phyloP scores from a whole-genome alignment of 2,329 filamentous ascomycete genomes.

The Thermoascus crustaceus region DNA sequence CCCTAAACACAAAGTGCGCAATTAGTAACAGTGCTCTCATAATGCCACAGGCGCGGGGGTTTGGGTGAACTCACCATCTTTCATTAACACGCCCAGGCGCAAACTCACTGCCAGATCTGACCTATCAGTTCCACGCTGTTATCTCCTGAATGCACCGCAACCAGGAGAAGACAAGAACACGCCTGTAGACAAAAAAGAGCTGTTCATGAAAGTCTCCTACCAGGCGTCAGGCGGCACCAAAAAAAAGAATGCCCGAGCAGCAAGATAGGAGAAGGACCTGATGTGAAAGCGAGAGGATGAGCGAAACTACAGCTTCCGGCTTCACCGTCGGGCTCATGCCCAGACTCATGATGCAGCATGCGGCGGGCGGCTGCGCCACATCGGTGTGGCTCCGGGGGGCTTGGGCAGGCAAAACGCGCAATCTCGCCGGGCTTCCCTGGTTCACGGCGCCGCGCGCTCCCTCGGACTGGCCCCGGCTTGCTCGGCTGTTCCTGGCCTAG shows the following conservation, averaged over 20 bases:
- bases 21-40: not conserved
- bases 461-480: not conserved
- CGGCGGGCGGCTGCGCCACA: conserved; percentile 19
- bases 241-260: not conserved
- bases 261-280: not conserved
- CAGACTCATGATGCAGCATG: conserved; percentile 3
- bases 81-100: conserved; percentile 20
- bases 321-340: too few species aligned
- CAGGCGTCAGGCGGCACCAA: not conserved
- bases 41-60: not conserved
- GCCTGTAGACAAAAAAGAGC: not conserved
- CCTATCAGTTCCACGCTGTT: conserved; percentile 16
- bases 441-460: not conserved
- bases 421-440: not conserved
- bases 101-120: conserved; percentile 18
- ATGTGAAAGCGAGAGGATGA: too few species aligned
- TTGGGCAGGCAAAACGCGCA: not conserved
- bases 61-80: conserved; percentile 25
- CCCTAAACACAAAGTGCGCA: conserved; percentile 18
- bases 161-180: not conserved
- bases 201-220: too few species aligned
- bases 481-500: conserved; percentile 1
- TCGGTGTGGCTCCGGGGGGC: conserved; percentile 10
- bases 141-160: conserved; percentile 1
- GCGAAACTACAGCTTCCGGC: not conserved